Percentiles rank a stretch among this genome's conserved stretches.
Conservation (phyloP, 2,329 filamentous ascomycete species). For the Teratosphaeria pseudoeucalypti region DNA sequence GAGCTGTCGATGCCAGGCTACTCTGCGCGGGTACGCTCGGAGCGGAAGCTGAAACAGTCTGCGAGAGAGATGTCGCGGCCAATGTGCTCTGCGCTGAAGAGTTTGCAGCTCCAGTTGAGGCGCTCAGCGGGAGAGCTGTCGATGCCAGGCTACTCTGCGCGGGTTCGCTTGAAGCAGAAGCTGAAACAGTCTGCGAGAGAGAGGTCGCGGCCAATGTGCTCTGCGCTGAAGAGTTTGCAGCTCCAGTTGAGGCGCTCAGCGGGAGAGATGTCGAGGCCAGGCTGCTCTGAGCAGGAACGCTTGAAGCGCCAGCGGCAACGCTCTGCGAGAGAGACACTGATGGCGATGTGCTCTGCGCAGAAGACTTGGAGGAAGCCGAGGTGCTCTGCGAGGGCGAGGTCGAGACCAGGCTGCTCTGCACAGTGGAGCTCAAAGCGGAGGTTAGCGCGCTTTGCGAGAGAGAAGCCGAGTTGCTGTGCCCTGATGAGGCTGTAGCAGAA, state of each 20-base stretch:
- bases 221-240: background rate
- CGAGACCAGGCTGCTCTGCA: background rate
- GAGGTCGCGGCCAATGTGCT: background rate
- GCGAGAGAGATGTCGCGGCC: background rate
- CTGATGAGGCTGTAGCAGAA: no score
- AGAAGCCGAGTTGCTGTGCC: background rate
- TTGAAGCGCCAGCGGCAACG: background rate
- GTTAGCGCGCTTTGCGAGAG: background rate
- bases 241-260: background rate
- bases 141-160: background rate
- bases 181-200: background rate
- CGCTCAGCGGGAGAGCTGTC: no score
- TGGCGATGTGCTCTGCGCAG: no score
- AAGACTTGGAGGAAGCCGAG: no score
- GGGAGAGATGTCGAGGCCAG: background rate
- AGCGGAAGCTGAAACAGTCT: background rate
- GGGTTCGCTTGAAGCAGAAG: background rate
- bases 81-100: background rate
- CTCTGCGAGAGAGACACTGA: background rate
- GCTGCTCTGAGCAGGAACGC: background rate
- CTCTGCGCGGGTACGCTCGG: background rate
- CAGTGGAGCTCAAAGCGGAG: no score
- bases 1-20: background rate
- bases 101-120: background rate
- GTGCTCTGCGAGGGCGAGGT: background rate